Conservation (phyloP, 345 rosid species). For the Linum lewisii region DNA sequence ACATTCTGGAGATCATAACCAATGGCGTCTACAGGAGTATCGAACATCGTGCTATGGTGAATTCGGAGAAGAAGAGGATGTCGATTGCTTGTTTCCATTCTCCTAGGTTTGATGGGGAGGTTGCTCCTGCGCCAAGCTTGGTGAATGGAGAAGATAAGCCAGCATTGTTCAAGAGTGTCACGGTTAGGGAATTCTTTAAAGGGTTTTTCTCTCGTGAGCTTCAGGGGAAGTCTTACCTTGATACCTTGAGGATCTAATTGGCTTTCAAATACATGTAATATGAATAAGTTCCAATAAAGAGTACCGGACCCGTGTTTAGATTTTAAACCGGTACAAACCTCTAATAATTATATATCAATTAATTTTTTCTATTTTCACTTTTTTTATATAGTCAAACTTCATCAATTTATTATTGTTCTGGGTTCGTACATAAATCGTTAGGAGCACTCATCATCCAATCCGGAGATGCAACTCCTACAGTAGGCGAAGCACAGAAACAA, state of each 20-base stretch:
- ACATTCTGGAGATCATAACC: slow-evolving; percentile 23
- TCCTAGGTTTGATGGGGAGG: slow-evolving; percentile 19
- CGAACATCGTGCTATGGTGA: slow-evolving; percentile 30
- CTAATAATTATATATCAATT: too few species aligned
- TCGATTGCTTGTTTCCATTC: slow-evolving; percentile 27
- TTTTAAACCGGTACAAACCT: too few species aligned
- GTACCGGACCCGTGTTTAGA: too few species aligned
- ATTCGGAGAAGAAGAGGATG: not conserved
- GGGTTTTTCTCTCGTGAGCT: slow-evolving; percentile 35
- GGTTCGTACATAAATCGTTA: too few species aligned
- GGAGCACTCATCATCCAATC: too few species aligned
- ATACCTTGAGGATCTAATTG: slow-evolving; percentile 22
- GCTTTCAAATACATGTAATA: too few species aligned
- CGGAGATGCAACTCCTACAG: too few species aligned
- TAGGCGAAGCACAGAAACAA: too few species aligned
- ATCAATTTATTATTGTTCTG: too few species aligned
- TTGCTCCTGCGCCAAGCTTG: slow-evolving; percentile 39
- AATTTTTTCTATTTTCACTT: too few species aligned
- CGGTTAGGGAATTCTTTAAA: slow-evolving; percentile 27
- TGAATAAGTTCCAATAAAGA: too few species aligned
- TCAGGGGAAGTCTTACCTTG: slow-evolving; percentile 31
- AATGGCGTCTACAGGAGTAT: slow-evolving; percentile 40
- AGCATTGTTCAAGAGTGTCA: slow-evolving; percentile 24
- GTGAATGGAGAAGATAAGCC: slow-evolving; percentile 16
- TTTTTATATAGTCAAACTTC: too few species aligned